Conservation (phyloP, 2,329 filamentous ascomycete genomes). For the Fusarium cicatricum region DNA sequence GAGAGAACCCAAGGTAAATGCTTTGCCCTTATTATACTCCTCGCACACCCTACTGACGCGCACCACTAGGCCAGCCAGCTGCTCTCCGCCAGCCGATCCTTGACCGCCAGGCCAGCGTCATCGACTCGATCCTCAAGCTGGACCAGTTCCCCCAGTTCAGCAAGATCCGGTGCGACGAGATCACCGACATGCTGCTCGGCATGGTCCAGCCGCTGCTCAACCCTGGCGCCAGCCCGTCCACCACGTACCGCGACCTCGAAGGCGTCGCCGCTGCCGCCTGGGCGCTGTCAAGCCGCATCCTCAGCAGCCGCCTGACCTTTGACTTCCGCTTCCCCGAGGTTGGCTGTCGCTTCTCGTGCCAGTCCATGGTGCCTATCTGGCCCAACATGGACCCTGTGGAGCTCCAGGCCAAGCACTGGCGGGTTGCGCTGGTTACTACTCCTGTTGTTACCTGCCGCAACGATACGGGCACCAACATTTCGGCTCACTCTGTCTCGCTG, state of each 20-base stretch:
- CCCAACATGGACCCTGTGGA: slow-evolving; percentile 50
- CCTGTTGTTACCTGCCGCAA: slow-evolving; percentile 64
- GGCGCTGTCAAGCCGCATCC: slow-evolving; percentile 57
- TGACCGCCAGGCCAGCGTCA: slow-evolving; percentile 47
- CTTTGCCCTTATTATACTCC: background rate
- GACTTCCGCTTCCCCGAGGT: slow-evolving; percentile 61
- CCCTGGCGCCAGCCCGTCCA: slow-evolving; percentile 42
- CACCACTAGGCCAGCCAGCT: slow-evolving; percentile 45
- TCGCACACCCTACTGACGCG: slow-evolving; percentile 8
- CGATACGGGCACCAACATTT: slow-evolving; percentile 56
- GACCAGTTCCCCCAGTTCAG: slow-evolving; percentile 45
- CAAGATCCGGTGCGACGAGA: slow-evolving; percentile 50
- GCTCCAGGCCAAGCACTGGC: slow-evolving; percentile 60
- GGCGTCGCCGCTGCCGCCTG: slow-evolving; percentile 53
- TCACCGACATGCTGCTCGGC: slow-evolving; percentile 51
- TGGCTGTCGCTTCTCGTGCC: slow-evolving; percentile 56
- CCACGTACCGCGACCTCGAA: slow-evolving; percentile 54
- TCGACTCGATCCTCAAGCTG: slow-evolving; percentile 50
- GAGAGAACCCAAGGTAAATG: slow-evolving; percentile 46
- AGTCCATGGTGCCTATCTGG: slow-evolving; percentile 59
- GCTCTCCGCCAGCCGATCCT: slow-evolving; percentile 51
- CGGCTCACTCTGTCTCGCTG: slow-evolving; percentile 54
- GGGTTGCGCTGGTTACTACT: slow-evolving; percentile 62
- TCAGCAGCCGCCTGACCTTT: slow-evolving; percentile 54
- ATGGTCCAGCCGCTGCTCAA: slow-evolving; percentile 53